These are phyloP conservation scores for Teunomyces stri DNA, from an alignment of 805 yeast genomes.

Conservation along the genomic window DNA sequence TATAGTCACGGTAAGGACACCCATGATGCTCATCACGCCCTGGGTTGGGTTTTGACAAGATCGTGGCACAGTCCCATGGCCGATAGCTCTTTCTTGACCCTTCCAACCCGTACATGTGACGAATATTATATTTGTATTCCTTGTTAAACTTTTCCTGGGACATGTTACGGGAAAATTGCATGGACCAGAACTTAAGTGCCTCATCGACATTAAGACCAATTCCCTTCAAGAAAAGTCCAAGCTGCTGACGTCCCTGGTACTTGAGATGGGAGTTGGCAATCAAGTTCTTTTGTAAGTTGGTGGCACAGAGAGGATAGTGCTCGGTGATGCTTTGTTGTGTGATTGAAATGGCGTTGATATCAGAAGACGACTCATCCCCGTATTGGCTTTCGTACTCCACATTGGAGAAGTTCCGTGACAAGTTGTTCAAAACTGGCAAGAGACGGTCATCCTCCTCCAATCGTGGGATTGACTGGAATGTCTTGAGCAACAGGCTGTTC, in stretches of 20 bases:
- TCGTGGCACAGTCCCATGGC: slow-evolving; percentile 82
- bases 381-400: slow-evolving; percentile 49
- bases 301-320: slow-evolving; percentile 83
- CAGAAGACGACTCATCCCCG: slow-evolving; percentile 29
- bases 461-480: slow-evolving; percentile 77
- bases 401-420: slow-evolving; percentile 53
- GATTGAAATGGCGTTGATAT: slow-evolving; percentile 61
- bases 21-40: slow-evolving; percentile 76
- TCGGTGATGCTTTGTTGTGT: slow-evolving; percentile 50
- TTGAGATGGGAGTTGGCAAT: slow-evolving; percentile 66
- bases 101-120: slow-evolving; percentile 89
- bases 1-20: slow-evolving; percentile 84
- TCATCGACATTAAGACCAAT: slow-evolving; percentile 87
- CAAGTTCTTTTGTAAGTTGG: slow-evolving; percentile 62
- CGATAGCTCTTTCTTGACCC: slow-evolving; percentile 84
- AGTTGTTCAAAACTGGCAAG: slow-evolving; percentile 76
- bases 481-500: slow-evolving; percentile 51
- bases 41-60: slow-evolving; percentile 70
- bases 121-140: slow-evolving; percentile 82
- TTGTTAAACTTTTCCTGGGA: slow-evolving; percentile 72
- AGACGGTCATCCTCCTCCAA: slow-evolving; percentile 90
- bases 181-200: slow-evolving; percentile 81
- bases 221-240: slow-evolving; percentile 81
- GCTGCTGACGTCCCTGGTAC: slow-evolving; percentile 81
- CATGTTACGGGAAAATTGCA: slow-evolving; percentile 51